Percentiles rank a stretch among this genome's conserved stretches.
Conservation (phyloP, 2,329 filamentous ascomycete species). For the Xylariaceae sp. region DNA sequence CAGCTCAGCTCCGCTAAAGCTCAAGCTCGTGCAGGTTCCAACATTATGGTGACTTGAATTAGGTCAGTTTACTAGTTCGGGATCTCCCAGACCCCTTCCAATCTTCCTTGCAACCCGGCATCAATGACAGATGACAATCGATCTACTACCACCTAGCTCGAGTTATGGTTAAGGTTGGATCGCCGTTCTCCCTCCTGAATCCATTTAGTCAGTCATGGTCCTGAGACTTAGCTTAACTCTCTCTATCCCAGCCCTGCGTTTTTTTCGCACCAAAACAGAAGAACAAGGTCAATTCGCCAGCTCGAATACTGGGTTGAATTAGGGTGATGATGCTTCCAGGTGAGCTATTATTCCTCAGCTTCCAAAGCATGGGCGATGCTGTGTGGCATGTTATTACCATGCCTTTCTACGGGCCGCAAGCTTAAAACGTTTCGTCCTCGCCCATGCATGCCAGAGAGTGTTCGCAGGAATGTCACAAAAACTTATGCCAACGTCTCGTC, state of each 20-base stretch:
- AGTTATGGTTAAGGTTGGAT: slow-evolving; percentile 13
- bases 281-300: neutral
- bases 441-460: slow-evolving; percentile 5
- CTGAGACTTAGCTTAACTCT: no score
- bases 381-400: neutral
- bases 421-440: slow-evolving; percentile 25
- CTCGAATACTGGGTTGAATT: slow-evolving; percentile 1
- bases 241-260: no score
- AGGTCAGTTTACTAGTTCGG: no score
- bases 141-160: slow-evolving; percentile 1
- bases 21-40: no score
- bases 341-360: slow-evolving; percentile 5
- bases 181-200: neutral
- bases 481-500: slow-evolving; percentile 19
- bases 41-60: no score
- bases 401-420: slow-evolving; percentile 1
- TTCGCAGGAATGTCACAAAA: slow-evolving; percentile 32
- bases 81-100: no score
- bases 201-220: neutral
- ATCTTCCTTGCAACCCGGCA: no score
- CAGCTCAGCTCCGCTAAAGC: no score
- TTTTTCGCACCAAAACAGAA: neutral
- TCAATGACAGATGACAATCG: no score
- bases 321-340: slow-evolving; percentile 27
- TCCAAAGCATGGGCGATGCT: neutral